Conservation (phyloP, 1,139 yeast species). For the Maudiozyma humilis region DNA sequence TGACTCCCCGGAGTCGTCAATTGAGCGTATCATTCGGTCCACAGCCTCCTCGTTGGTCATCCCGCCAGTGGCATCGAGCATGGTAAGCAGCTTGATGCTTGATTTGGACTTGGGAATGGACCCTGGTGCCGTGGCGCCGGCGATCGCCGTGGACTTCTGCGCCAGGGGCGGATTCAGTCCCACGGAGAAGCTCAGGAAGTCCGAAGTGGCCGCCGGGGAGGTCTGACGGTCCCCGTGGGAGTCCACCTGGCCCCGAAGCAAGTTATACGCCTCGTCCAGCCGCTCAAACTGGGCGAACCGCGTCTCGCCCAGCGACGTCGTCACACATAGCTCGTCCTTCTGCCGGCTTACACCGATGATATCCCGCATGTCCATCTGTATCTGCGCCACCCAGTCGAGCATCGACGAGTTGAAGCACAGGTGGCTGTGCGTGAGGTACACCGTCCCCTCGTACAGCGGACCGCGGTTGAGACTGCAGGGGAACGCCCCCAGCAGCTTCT, state of each 20-base stretch:
- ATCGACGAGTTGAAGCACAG: constrained; percentile 82
- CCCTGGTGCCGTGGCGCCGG: neutral
- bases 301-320: constrained; percentile 54
- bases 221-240: no score
- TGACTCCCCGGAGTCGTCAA: constrained; percentile 19
- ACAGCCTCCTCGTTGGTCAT: constrained; percentile 9
- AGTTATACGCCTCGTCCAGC: constrained; percentile 67
- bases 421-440: constrained; percentile 72
- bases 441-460: constrained; percentile 75
- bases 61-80: neutral
- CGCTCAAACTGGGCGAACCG: constrained; percentile 82
- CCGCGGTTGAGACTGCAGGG: constrained; percentile 87
- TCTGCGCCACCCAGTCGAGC: constrained; percentile 84
- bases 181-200: constrained; percentile 4
- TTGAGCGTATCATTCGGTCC: constrained; percentile 13
- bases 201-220: constrained; percentile 5
- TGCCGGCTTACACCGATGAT: constrained; percentile 68
- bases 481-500: constrained; percentile 71
- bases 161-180: constrained; percentile 3
- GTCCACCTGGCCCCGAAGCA: no score
- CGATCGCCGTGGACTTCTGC: neutral
- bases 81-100: neutral
- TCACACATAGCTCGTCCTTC: constrained; percentile 72
- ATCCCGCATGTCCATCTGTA: constrained; percentile 66
- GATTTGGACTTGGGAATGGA: neutral